These are phyloP conservation scores for Didymella lethalis DNA, from an alignment of 2,329 filamentous ascomycete species.

Conservation along the genomic window DNA sequence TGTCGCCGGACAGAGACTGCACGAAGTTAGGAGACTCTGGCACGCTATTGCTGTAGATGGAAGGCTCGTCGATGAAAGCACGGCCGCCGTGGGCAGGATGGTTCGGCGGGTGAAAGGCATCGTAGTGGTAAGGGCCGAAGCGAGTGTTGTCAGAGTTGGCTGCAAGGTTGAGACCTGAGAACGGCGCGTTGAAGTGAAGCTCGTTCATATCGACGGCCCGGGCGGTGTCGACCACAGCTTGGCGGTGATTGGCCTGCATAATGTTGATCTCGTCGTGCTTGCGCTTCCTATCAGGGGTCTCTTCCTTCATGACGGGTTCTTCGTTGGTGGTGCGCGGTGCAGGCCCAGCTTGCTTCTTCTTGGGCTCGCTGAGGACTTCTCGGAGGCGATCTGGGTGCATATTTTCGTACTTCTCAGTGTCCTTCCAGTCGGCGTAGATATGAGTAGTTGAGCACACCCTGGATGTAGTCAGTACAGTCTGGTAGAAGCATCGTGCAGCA, in stretches of 20 bases:
- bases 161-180: conserved; percentile 3
- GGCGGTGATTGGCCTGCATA: not conserved
- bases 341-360: not conserved
- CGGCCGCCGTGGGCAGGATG: not conserved
- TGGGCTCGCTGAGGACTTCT: not conserved
- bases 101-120: not conserved
- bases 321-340: not conserved
- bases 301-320: not conserved
- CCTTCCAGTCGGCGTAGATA: not conserved
- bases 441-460: not conserved
- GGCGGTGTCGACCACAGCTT: conserved; percentile 3
- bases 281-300: conserved; percentile 5
- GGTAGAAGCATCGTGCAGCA: not conserved
- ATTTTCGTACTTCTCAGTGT: not conserved
- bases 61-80: not conserved
- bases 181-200: conserved; percentile 2
- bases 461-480: not conserved
- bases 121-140: not conserved
- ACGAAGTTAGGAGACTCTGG: not conserved
- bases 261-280: conserved; percentile 2
- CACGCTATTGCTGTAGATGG: not conserved
- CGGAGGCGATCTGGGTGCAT: not conserved
- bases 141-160: not conserved
- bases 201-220: conserved; percentile 9
- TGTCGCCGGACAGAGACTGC: conserved; percentile 2